Conservation (phyloP, 169 alveolate genomes). For the Babesia gibsoni region DNA sequence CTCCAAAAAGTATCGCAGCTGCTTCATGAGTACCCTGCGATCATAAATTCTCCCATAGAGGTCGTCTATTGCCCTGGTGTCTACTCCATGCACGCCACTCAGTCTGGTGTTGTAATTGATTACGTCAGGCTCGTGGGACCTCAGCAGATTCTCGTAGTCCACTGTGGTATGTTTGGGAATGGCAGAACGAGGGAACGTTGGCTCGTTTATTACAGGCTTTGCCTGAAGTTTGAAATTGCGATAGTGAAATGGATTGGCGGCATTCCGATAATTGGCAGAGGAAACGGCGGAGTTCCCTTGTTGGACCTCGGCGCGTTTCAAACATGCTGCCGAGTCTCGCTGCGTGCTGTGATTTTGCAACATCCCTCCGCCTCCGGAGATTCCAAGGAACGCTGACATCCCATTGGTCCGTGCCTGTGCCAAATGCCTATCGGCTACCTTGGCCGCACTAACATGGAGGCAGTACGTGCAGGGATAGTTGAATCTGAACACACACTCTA, state of each 20-base stretch:
- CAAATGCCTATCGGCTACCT: too few species aligned
- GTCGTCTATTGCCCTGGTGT: slow-evolving; percentile 64
- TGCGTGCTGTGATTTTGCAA: too few species aligned
- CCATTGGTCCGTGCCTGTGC: too few species aligned
- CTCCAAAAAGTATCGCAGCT: slow-evolving; percentile 69
- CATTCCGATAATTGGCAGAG: too few species aligned
- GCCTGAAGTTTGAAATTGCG: slow-evolving; percentile 6
- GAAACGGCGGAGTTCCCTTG: too few species aligned
- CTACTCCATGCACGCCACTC: slow-evolving; percentile 65
- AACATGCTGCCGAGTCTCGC: too few species aligned
- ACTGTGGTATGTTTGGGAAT: slow-evolving; percentile 42
- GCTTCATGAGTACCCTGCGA: slow-evolving; percentile 69
- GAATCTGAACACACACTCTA: too few species aligned
- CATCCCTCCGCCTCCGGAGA: too few species aligned
- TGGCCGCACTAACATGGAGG: too few species aligned
- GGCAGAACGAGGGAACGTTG: background rate
- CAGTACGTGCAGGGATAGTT: too few species aligned
- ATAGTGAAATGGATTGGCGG: background rate
- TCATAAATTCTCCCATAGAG: slow-evolving; percentile 73
- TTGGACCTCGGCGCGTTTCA: too few species aligned
- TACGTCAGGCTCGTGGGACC: slow-evolving; percentile 65
- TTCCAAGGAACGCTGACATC: too few species aligned
- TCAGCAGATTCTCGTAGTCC: slow-evolving; percentile 72
- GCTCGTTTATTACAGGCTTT: slow-evolving; percentile 27
- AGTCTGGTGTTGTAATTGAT: slow-evolving; percentile 76